Base-by-base conservation (phyloP, 768 basidiomycete genomes). In the Mycena haematopus region DNA sequence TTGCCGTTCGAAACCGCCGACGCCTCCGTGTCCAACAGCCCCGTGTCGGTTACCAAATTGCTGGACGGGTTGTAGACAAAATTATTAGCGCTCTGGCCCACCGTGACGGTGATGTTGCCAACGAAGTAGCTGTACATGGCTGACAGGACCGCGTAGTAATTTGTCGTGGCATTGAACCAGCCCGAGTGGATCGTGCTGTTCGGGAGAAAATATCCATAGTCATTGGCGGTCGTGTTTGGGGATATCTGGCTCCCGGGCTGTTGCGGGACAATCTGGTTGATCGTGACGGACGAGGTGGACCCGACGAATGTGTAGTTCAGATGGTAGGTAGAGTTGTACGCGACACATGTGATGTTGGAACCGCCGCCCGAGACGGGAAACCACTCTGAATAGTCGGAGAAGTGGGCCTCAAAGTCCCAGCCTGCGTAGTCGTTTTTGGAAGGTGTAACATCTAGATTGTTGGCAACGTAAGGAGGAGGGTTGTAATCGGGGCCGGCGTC, bases 321-420 rank as follows among this genome's bases (percentile, higher is more conserved):
- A 13, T 60, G 44, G 35, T 65, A 65, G 0, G 58, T 65, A 7
- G 63, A 33, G 33, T 65, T 65, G 49, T 52, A 65, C 13, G 58
- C 13, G 31, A 65, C 17, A 31, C 63, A 65, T n/a, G 58, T 56
- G 40, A 65, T 3, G 7, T 60, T 56, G 9, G 33, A 52, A 7
- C 38, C 50, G 14, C 13, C 21, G 15, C 4, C 46, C 6, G 25
- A 3, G 25, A 10, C 25, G 46, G 6, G 46, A n/a, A n/a, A n/a
- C n/a, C n/a, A n/a, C n/a, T n/a, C n/a, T n/a, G n/a, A n/a, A n/a
- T 47, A 50, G 29, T 64, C 52, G 15, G 52, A 10, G 29, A 22
- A 50, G 21, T 53, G 50, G 2, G n/a, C 52, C 35, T 19, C 38
- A 25, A 56, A 45, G 40, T 59, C 50, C 53, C 63, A 55, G 47